phyloP scores from a whole-genome alignment of 2,329 filamentous ascomycete species.

The Venturia carpophila region DNA sequence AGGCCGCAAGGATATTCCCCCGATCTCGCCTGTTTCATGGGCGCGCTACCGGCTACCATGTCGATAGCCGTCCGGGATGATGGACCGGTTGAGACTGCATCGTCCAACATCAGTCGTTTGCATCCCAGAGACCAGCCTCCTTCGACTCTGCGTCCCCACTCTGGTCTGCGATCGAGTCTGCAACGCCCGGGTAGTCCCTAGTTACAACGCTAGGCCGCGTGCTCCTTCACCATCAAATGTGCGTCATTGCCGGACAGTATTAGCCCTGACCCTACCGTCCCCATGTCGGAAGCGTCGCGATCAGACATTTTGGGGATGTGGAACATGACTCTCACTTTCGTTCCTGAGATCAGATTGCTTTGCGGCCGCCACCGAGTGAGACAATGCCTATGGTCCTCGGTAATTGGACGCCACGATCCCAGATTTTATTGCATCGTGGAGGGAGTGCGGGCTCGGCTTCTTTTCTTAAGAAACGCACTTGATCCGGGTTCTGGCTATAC shows the following conservation, averaged over 20 bases:
- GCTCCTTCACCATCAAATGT: not conserved
- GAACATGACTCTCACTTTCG: not conserved
- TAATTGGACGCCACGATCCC: not conserved
- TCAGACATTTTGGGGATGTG: not conserved
- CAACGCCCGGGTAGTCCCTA: not conserved
- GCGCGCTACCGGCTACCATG: not conserved
- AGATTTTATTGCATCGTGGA: not conserved
- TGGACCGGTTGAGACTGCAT: not conserved
- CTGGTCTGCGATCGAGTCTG: not conserved
- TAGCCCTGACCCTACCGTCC: not conserved
- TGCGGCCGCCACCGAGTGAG: not conserved
- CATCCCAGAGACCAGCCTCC: conserved; percentile 1
- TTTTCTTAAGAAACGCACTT: conserved; percentile 2
- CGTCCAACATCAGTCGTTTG: not conserved
- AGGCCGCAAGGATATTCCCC: conserved; percentile 1
- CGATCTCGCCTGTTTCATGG: not conserved
- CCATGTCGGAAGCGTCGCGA: not conserved
- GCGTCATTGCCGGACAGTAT: not conserved
- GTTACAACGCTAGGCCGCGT: not conserved
- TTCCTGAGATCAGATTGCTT: not conserved
- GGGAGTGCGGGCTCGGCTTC: not conserved
- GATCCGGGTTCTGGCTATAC: not conserved
- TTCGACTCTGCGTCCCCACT: not conserved
- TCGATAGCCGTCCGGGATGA: not conserved
- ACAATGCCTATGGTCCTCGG: not conserved